These are phyloP conservation scores for Botrytis deweyae DNA, from an alignment of 2,329 filamentous ascomycete genomes.

Conservation along the genomic window DNA sequence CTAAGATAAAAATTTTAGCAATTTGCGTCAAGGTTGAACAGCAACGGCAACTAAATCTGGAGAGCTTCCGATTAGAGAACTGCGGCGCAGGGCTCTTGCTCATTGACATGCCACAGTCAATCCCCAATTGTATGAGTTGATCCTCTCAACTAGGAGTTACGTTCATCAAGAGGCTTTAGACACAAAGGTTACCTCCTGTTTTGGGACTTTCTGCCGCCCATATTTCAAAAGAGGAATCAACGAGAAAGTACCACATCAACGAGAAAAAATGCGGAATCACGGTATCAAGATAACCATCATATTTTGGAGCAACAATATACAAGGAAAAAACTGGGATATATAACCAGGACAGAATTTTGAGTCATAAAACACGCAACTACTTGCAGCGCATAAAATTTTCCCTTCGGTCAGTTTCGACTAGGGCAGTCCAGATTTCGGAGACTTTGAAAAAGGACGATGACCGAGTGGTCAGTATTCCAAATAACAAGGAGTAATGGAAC, in stretches of 20 bases:
- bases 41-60: not conserved
- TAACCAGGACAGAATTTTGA: not conserved
- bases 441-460: not conserved
- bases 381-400: not conserved
- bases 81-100: not conserved
- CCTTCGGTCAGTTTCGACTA: not conserved
- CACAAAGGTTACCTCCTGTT: not conserved
- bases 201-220: not conserved
- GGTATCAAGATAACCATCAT: too few species aligned
- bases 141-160: not conserved
- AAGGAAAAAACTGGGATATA: not conserved
- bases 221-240: not conserved
- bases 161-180: not conserved
- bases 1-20: not conserved
- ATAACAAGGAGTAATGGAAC: rapidly evolving
- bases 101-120: not conserved
- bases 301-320: rapidly evolving
- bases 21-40: not conserved
- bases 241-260: not conserved
- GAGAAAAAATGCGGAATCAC: rapidly evolving
- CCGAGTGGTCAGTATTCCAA: too few species aligned
- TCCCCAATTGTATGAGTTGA: not conserved
- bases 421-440: not conserved
- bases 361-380: not conserved
- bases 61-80: not conserved